A percentile compares a stretch with the other conserved stretches of the same genome.
Conservation (phyloP, 2,329 filamentous ascomycete genomes). For the Cordyceps cicadae region DNA sequence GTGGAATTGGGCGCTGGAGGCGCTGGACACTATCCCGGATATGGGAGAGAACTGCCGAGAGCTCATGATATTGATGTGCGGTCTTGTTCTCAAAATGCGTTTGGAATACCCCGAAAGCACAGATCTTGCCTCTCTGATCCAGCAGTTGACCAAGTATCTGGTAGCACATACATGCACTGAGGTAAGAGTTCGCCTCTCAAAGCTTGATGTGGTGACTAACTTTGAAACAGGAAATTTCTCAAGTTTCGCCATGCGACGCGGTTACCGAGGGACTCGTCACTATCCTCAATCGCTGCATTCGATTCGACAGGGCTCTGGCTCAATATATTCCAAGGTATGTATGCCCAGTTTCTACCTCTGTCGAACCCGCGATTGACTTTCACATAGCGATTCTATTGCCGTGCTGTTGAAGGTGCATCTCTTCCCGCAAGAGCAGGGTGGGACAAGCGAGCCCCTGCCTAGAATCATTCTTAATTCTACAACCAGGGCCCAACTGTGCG, state of each 20-base stretch:
- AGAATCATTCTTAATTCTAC: constrained; percentile 41
- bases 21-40: constrained; percentile 25
- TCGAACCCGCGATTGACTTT: constrained; percentile 10
- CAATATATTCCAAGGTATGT: constrained; percentile 21
- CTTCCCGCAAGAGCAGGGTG: constrained; percentile 45
- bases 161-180: constrained; percentile 31
- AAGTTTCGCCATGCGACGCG: constrained; percentile 20
- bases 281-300: constrained; percentile 24
- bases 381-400: constrained; percentile 22
- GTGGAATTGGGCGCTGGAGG: constrained; percentile 25
- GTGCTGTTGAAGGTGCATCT: constrained; percentile 55
- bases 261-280: constrained; percentile 23
- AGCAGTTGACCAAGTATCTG: constrained; percentile 19
- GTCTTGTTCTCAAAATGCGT: constrained; percentile 31
- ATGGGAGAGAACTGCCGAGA: constrained; percentile 34
- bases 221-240: constrained; percentile 20
- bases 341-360: not conserved
- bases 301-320: constrained; percentile 20
- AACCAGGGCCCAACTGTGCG: constrained; percentile 52
- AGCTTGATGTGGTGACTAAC: not conserved
- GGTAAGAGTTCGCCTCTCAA: constrained; percentile 18
- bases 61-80: constrained; percentile 33
- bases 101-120: constrained; percentile 21
- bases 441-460: constrained; percentile 22
- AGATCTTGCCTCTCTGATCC: constrained; percentile 22